A percentile compares a stretch with the other conserved stretches of the same genome.
phyloP scores from a whole-genome alignment of 2,329 filamentous ascomycete genomes.

The Fusarium virguliforme region DNA sequence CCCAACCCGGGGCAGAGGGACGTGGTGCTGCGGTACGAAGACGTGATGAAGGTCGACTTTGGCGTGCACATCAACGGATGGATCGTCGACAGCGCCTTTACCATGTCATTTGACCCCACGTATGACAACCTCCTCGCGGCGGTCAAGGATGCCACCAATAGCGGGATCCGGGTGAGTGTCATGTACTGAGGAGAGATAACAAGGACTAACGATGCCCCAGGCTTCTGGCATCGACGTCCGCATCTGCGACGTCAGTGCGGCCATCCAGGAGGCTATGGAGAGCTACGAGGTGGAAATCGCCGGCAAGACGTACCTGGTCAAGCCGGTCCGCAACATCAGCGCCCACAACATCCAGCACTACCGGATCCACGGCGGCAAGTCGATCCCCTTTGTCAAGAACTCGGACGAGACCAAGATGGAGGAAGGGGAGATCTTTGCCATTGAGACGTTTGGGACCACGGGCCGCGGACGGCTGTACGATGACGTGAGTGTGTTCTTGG shows the following conservation, averaged over 20 bases:
- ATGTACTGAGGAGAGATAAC: too few species aligned
- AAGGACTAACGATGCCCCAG: constrained; percentile 31
- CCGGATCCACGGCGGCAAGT: constrained; percentile 90
- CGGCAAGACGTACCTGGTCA: constrained; percentile 83
- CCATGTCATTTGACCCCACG: constrained; percentile 78
- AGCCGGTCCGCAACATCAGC: constrained; percentile 85
- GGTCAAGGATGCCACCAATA: constrained; percentile 83
- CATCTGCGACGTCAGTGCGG: constrained; percentile 84
- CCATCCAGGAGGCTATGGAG: constrained; percentile 91
- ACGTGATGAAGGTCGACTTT: constrained; percentile 85
- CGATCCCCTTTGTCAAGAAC: constrained; percentile 89
- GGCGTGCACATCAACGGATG: constrained; percentile 83
- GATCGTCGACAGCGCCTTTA: constrained; percentile 85
- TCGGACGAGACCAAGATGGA: constrained; percentile 93
- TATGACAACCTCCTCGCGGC: constrained; percentile 81
- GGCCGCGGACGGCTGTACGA: constrained; percentile 86
- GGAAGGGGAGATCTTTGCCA: constrained; percentile 92
- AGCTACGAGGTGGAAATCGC: constrained; percentile 88
- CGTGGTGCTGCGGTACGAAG: constrained; percentile 75
- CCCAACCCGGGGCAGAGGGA: constrained; percentile 85
- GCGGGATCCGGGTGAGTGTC: constrained; percentile 75
- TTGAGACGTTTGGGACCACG: constrained; percentile 93
- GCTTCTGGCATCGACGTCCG: constrained; percentile 87
- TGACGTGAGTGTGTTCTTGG: constrained; percentile 68
- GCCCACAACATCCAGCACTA: constrained; percentile 90